Evolutionary conservation across 805 yeast genomes (phyloP).

Genomic region (Spathaspora gorwiae): DNA sequence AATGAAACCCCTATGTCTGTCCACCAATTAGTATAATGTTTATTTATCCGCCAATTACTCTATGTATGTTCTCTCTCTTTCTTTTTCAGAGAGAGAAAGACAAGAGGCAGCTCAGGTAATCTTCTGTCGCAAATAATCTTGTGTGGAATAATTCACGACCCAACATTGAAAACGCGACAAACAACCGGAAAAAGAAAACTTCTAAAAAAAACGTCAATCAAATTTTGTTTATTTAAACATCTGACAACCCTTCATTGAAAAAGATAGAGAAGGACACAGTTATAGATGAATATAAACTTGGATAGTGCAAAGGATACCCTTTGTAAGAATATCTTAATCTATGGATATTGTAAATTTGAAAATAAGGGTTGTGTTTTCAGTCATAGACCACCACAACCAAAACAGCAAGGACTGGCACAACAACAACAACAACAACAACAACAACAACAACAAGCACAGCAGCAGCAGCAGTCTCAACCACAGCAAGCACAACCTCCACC

Average conservation of each 20-base stretch:
- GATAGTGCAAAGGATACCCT: conserved; percentile 70
- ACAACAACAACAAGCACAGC: neutral
- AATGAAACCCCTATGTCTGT: too few species aligned
- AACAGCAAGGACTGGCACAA: conserved; percentile 5
- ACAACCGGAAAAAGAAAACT: neutral
- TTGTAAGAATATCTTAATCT: conserved; percentile 77
- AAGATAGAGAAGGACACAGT: neutral
- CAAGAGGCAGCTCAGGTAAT: too few species aligned
- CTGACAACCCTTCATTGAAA: neutral
- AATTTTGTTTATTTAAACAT: neutral
- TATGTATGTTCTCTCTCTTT: too few species aligned
- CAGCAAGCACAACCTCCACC: neutral
- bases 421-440: conserved; percentile 7
- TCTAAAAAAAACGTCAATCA: neutral
- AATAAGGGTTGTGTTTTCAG: conserved; percentile 83
- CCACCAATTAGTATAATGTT: too few species aligned
- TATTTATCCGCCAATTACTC: too few species aligned
- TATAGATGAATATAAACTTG: conserved; percentile 33
- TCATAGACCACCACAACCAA: conserved; percentile 39
- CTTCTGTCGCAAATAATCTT: too few species aligned
- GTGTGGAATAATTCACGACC: too few species aligned
- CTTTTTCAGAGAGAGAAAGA: too few species aligned
- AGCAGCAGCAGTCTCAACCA: neutral
- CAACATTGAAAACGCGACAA: too few species aligned
- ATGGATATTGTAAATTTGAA: conserved; percentile 84